These are phyloP conservation scores for Rhodosporidiobolus odoratus DNA, from an alignment of 768 basidiomycete genomes.

Conservation along the genomic window DNA sequence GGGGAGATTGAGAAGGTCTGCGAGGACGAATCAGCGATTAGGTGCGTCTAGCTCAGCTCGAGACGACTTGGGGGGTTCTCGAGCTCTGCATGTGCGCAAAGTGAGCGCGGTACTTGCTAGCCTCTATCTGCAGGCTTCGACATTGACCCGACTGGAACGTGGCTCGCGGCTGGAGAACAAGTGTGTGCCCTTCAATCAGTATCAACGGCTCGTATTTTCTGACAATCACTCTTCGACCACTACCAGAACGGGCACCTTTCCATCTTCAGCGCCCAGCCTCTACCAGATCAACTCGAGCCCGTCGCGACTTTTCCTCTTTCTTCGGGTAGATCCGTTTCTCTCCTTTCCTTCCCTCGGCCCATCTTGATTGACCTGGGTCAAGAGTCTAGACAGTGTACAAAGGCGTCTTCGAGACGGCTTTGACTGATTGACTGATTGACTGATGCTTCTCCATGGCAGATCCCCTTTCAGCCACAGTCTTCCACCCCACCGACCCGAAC, in stretches of 20 bases:
- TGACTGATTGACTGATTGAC: neutral
- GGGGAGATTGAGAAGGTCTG: conserved; percentile 44
- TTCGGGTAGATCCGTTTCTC: neutral
- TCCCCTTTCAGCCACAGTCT: conserved; percentile 1
- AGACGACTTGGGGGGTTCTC: too few relatives aligned
- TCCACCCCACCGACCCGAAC: conserved; percentile 10
- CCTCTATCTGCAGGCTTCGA: conserved; percentile 15
- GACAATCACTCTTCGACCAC: neutral
- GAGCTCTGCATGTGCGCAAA: neutral
- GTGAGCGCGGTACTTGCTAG: too few relatives aligned
- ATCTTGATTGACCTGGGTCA: too few relatives aligned
- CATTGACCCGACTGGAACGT: conserved; percentile 28
- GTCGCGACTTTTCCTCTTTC: neutral
- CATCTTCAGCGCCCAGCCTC: conserved; percentile 8
- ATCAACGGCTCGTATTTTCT: neutral
- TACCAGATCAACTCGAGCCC: conserved; percentile 6
- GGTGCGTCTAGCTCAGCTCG: too few relatives aligned
- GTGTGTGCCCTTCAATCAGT: neutral
- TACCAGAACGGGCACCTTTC: conserved; percentile 9
- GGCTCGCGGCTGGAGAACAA: conserved; percentile 30
- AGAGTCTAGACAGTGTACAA: too few relatives aligned
- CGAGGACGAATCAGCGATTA: conserved; percentile 91
- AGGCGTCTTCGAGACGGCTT: neutral
- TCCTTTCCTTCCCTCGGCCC: neutral
- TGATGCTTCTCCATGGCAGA: neutral